Base-by-base conservation (phyloP, 352 stramenopile genomes). In the Phytopythium mirpurense region DNA sequence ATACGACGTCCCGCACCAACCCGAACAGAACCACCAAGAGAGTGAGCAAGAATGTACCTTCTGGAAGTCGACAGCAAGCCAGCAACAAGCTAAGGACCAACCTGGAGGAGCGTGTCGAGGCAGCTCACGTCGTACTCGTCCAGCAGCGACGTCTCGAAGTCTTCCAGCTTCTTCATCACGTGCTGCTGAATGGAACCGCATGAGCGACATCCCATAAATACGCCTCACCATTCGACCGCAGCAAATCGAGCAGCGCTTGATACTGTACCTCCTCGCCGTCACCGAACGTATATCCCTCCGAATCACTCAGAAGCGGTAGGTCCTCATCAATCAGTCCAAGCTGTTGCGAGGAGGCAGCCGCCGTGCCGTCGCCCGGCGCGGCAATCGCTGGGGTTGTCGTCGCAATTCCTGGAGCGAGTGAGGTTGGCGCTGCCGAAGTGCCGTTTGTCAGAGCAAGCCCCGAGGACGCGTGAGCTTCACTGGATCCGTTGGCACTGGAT, bases 101-200 rank as follows among this genome's bases (percentile, higher is more conserved):
- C 74, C 72, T 88, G 77, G 8, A 94, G 65, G 15, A 94, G 65
- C n/a, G 79, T 90, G 54, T 94, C 84, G 29, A 94, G 68, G 40
- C 81, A 93, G 16, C 68, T 76, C 2, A 92, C 84, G 40, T 94
- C 84, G 68, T 94, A 94, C 54, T 94, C 84, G 44, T 94, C 78
- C 29, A 94, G 64, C 40, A 94, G 56, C n/a, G 82, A 92, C 43
- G 82, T 78, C 54, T 94, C 84, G 60, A 94, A 91, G 63, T 94
- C 84, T 44, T 94, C 84, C 37, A 94, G 67, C 56, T 88, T 90
- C 65, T 86, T 86, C 81, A 94, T 92, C 45, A 94, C 84, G 59
- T 86, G 64, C 68, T 94, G 74, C 75, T 87, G 73, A 59, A 65
- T 43, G 37, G 50, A 57, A 54, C 19, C 50, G 43, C 26, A 56